Percentiles rank a stretch among this genome's conserved stretches.
phyloP scores from a whole-genome alignment of 805 yeast genomes.

The Diddensiella caesifluorescens region DNA sequence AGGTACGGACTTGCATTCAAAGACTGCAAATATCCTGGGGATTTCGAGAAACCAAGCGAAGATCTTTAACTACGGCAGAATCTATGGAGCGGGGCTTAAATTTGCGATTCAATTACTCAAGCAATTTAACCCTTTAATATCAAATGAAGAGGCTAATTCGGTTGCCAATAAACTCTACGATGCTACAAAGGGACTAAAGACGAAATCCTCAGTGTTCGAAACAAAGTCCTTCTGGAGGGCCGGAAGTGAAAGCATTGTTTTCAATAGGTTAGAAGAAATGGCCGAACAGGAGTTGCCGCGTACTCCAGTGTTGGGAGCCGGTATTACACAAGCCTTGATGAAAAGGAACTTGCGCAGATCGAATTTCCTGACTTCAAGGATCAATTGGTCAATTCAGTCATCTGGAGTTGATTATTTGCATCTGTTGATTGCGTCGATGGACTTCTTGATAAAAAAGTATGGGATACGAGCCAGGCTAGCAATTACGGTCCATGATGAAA shows the following conservation, averaged over 20 bases:
- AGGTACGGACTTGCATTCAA: constrained; percentile 92
- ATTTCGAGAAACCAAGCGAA: constrained; percentile 90
- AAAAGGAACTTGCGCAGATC: constrained; percentile 58
- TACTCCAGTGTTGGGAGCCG: constrained; percentile 91
- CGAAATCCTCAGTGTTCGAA: constrained; percentile 29
- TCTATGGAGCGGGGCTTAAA: constrained; percentile 94
- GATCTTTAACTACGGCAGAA: constrained; percentile 92
- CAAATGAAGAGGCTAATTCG: constrained; percentile 58
- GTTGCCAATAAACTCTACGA: constrained; percentile 66
- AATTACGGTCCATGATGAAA: constrained; percentile 92
- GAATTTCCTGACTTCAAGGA: constrained; percentile 74
- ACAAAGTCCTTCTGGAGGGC: constrained; percentile 48
- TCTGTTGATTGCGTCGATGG: constrained; percentile 78
- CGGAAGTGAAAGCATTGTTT: constrained; percentile 89
- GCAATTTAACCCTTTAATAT: constrained; percentile 68
- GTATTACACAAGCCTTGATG: constrained; percentile 79
- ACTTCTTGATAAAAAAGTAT: constrained; percentile 63
- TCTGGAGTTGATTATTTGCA: constrained; percentile 97
- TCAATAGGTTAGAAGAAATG: constrained; percentile 80
- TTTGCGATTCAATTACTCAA: constrained; percentile 82
- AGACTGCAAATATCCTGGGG: constrained; percentile 84
- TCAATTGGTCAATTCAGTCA: constrained; percentile 97
- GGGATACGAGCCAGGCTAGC: constrained; percentile 68
- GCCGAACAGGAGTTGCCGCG: constrained; percentile 76
- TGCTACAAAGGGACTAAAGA: constrained; percentile 72